Base-by-base conservation (phyloP, 768 basidiomycete genomes). In the Collybia sp. region DNA sequence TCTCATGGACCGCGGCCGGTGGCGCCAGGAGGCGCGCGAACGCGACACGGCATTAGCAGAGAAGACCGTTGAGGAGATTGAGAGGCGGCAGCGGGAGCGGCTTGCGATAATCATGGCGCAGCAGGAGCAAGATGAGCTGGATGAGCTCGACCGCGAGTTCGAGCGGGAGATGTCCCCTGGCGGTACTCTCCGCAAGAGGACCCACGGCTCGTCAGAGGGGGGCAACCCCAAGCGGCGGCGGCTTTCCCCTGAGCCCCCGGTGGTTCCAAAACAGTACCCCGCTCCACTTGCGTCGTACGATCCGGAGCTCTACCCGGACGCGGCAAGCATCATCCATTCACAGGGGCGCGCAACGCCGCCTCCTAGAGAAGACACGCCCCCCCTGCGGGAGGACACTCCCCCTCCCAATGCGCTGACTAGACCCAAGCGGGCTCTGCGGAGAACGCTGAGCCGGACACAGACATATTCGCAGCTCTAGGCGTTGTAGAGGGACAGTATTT, bases 241-340 rank as follows among this genome's bases (percentile, higher is more conserved):
- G 3, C 43, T 46, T 12, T 45, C 46, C 2, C 40, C 48, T 20
- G 20, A 10, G 10, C 47, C 17, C 12, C 3, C 6, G 40, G 17
- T 15, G 30, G 60, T 63, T 9, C 45, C 42, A 34, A 64, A 65
- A 49, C 68, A 69, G 49, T 69, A 65, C 51, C 67, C 69, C 19
- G 68, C 66, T 0, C 67, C 66, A 1, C 40, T 67, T 10, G 59
- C 63, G 12, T 48, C 62, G 4, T 70, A 71, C 39, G 58, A 70
- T 32, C 68, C 67, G 0, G 40, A 52, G 12, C 12, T 68, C 6
- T 69, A 70, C 60, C 68, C 68, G 0, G 64, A 70, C 19, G 68
- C 67, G 1, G 62, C 61, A 20, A 50, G 48, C 12, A 55, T 63
- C 4, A 68, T 67, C 20, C 53, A 55, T 38, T 51, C 54, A 2